A percentile compares a stretch with the other conserved stretches of the same genome.
phyloP scores from a whole-genome alignment of 768 basidiomycete species.

The Pisolithus orientalis region DNA sequence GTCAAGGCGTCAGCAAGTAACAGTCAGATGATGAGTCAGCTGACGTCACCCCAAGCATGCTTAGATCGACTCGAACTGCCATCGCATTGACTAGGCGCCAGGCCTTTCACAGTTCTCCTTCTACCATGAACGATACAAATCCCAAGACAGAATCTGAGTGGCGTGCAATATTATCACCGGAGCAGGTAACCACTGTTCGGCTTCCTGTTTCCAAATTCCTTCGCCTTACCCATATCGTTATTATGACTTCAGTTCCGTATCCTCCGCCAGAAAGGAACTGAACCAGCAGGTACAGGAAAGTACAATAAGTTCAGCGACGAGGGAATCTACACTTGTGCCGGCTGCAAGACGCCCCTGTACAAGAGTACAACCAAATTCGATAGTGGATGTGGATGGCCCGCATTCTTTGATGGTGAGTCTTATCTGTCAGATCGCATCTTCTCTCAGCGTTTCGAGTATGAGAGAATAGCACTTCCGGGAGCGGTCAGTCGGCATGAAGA shows the following conservation, averaged over 20 bases:
- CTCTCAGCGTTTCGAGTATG: slow-evolving; percentile 1
- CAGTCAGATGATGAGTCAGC: background rate
- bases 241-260: slow-evolving; percentile 64
- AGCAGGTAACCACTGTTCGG: slow-evolving; percentile 56
- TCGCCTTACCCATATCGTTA: background rate
- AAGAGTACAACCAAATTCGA: slow-evolving; percentile 87
- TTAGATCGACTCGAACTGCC: no score
- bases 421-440: background rate
- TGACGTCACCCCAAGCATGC: background rate
- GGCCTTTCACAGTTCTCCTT: slow-evolving; percentile 1
- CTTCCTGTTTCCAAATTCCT: background rate
- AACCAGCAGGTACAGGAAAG: slow-evolving; percentile 67
- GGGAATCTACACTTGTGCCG: slow-evolving; percentile 76
- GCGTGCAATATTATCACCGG: slow-evolving; percentile 70
- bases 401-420: slow-evolving; percentile 80
- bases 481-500: slow-evolving; percentile 81
- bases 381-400: slow-evolving; percentile 96
- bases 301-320: slow-evolving; percentile 63
- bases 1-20: no score
- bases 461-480: slow-evolving; percentile 72
- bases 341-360: slow-evolving; percentile 78
- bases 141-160: slow-evolving; percentile 72
- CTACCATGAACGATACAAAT: slow-evolving; percentile 17
- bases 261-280: slow-evolving; percentile 84
- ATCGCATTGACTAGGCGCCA: no score